These are phyloP conservation scores for Paracamarosporium sp. DNA, from an alignment of 2,329 filamentous ascomycete species.

Conservation along the genomic window DNA sequence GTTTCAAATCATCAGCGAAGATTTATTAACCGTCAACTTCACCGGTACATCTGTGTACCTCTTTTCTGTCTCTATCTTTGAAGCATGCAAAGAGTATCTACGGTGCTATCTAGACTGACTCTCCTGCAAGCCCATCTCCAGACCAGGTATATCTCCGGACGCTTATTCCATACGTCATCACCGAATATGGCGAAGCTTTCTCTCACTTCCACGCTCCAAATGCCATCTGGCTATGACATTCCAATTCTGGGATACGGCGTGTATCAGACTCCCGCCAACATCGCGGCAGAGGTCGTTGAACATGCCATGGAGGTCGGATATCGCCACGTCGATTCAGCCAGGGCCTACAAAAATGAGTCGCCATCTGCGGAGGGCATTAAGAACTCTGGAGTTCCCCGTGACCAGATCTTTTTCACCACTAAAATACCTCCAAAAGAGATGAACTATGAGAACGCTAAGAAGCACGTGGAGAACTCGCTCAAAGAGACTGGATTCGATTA, in stretches of 20 bases:
- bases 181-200: constrained; percentile 51
- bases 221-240: constrained; percentile 68
- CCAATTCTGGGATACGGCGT: constrained; percentile 66
- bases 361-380: constrained; percentile 70
- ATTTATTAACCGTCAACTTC: neutral
- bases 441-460: constrained; percentile 66
- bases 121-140: constrained; percentile 18
- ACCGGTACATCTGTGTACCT: neutral
- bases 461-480: constrained; percentile 59
- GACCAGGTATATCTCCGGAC: constrained; percentile 5
- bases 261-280: constrained; percentile 56
- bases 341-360: constrained; percentile 71
- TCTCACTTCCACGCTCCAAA: constrained; percentile 56
- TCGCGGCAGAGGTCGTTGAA: constrained; percentile 63
- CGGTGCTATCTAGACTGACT: constrained; percentile 19
- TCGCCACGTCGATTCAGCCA: constrained; percentile 70
- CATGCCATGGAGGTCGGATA: constrained; percentile 68
- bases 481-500: constrained; percentile 68
- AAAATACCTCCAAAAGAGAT: constrained; percentile 70
- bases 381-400: constrained; percentile 61
- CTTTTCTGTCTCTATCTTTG: neutral
- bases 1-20: neutral
- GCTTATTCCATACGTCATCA: constrained; percentile 32
- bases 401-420: constrained; percentile 73
- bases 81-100: neutral